Conservation (phyloP, 2,329 filamentous ascomycete genomes). For the Fusarium sacchari region DNA sequence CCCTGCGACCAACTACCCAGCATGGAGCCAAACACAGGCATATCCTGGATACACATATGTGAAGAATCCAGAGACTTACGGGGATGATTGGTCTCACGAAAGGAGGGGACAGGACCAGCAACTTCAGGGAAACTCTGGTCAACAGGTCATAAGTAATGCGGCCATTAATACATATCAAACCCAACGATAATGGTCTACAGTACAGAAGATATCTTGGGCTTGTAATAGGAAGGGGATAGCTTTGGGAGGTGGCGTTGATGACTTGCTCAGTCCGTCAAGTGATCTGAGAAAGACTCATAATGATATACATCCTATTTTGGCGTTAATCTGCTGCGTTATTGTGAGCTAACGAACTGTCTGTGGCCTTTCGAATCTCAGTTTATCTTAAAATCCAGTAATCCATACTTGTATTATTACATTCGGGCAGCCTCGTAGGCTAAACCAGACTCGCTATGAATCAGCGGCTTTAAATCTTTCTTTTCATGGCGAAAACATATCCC, state of each 20-base stretch:
- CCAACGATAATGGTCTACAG: slow-evolving; percentile 6
- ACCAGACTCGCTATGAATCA: background rate
- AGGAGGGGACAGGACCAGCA: slow-evolving; percentile 14
- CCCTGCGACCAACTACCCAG: slow-evolving; percentile 51
- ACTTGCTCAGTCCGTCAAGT: background rate
- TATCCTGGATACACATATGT: slow-evolving; percentile 48
- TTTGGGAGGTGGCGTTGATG: background rate
- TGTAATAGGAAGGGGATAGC: background rate
- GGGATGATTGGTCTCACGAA: slow-evolving; percentile 49
- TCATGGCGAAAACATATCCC: background rate
- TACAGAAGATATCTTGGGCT: background rate
- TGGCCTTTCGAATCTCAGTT: background rate
- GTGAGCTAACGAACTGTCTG: background rate
- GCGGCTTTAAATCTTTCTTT: background rate
- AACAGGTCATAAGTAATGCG: slow-evolving; percentile 19
- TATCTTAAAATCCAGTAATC: background rate
- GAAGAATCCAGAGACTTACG: slow-evolving; percentile 52
- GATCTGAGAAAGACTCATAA: background rate
- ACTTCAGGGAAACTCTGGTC: slow-evolving; percentile 18
- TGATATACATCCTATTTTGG: background rate
- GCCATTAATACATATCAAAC: slow-evolving; percentile 23
- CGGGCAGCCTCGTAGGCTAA: background rate
- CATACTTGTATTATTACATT: too few species aligned
- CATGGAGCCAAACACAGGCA: slow-evolving; percentile 57
- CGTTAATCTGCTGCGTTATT: background rate